Conservation (phyloP, 2,329 filamentous ascomycete species). For the Fusarium globosum region DNA sequence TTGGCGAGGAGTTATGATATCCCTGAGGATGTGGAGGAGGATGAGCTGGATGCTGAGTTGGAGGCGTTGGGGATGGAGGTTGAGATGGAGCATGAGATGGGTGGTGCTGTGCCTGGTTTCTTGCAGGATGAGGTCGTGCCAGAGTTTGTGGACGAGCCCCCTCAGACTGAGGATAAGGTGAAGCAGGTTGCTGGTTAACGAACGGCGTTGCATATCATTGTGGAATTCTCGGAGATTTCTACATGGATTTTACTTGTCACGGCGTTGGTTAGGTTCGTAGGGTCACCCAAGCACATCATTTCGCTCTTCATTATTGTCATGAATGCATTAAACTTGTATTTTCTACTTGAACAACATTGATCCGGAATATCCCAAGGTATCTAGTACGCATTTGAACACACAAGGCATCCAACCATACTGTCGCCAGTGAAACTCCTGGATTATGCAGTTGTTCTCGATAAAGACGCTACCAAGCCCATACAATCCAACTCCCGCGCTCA, state of each 20-base stretch:
- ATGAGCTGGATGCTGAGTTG: constrained; percentile 93
- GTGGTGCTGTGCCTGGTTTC: constrained; percentile 79
- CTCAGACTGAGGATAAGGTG: constrained; percentile 76
- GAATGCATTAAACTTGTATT: background rate
- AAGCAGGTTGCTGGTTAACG: constrained; percentile 78
- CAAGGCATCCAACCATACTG: background rate
- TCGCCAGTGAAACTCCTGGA: constrained; percentile 1
- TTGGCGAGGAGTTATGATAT: constrained; percentile 92
- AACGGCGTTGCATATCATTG: background rate
- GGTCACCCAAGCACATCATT: constrained; percentile 30
- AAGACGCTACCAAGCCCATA: constrained; percentile 12
- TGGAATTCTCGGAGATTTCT: background rate
- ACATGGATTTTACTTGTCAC: constrained; percentile 3
- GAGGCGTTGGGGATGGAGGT: constrained; percentile 94
- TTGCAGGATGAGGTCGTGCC: constrained; percentile 88
- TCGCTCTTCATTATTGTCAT: constrained; percentile 1
- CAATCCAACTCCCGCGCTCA: constrained; percentile 38
- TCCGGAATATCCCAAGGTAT: background rate
- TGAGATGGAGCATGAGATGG: constrained; percentile 81
- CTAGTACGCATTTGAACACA: background rate
- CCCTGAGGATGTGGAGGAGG: constrained; percentile 96
- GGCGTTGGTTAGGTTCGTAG: constrained; percentile 43
- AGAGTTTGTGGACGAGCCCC: constrained; percentile 93
- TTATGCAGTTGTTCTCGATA: constrained; percentile 8
- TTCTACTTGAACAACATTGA: background rate